Base-by-base conservation (phyloP, 208 protist genomes). In the Trypanosoma melophagium region DNA sequence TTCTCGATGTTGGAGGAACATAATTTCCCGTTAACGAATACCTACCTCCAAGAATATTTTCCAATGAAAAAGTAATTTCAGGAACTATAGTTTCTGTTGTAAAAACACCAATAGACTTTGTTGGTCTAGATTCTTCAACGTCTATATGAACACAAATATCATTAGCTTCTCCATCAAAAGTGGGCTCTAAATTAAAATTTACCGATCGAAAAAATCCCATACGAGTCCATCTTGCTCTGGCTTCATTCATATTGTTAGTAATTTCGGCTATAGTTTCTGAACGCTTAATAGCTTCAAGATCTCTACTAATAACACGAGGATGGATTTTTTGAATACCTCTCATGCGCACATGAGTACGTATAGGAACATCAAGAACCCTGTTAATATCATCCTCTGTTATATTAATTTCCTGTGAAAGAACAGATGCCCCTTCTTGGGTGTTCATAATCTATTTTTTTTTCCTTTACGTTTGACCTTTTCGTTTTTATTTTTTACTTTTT, bases 101-200 rank as follows among this genome's bases (percentile, higher is more conserved):
- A 58, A 89, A 93, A 41, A 96, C 71, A 22, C 90, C 90, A 52
- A 93, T 76, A 50, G 66, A 81, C 51, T 93, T 90, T 51, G 80
- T 92, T 13, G 84, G 67, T 21, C 82, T 83, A 9, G 69, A 70
- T 57, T 96, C 87, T 25, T 80, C 65, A 3, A 96, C 90, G 50
- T 90, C 74, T 52, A 93, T 79, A 8, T 82, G 74, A 10, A 93
- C 87, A 71, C 85, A 93, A 55, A 96, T 61, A 72, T 96, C 87
- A 49, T 80, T 81, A 25, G 44, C 28, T 19, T 64, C 76, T 0
- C 87, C 90, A 64, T 92, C 84, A 31, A 75, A 60, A 22, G 87
- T 93, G 1, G 90, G 87, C 42, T 96, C 84, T 14, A 96, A 78
- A 69, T 90, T 92, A 74, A 91, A 93, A 19, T 93, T 60, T 16